Conservation (phyloP, 108 stramenopile species). For the Seminavis robusta region DNA sequence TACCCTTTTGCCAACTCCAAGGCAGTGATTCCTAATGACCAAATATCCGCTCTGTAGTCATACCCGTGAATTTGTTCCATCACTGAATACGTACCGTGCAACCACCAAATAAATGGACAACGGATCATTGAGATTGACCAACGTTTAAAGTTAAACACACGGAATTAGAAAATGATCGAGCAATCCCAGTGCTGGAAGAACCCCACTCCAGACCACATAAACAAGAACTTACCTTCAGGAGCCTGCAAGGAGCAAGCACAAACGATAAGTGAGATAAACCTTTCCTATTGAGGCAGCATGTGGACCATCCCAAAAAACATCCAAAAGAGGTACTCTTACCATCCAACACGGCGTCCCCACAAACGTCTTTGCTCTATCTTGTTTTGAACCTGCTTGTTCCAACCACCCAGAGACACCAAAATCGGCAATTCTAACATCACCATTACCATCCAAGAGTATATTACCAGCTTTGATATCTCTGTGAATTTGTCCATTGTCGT, state of each 20-base stretch:
- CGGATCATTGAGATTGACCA: neutral
- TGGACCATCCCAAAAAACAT: neutral
- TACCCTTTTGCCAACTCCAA: conserved; percentile 97
- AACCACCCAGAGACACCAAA: conserved; percentile 94
- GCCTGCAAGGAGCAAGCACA: too few relatives aligned
- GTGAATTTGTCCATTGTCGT: conserved; percentile 94
- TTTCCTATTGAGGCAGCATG: neutral
- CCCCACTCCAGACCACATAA: too few relatives aligned
- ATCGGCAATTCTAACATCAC: conserved; percentile 90
- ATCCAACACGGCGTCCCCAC: conserved; percentile 94
- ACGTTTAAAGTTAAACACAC: neutral
- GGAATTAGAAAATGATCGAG: neutral
- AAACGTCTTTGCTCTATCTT: conserved; percentile 86
- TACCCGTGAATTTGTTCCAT: conserved; percentile 98
- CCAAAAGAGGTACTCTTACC: conserved; percentile 20
- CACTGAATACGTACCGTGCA: conserved; percentile 73
- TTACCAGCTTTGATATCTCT: conserved; percentile 96
- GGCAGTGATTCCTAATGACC: conserved; percentile 98
- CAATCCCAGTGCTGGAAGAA: neutral
- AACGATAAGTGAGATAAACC: too few relatives aligned
- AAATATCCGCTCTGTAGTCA: conserved; percentile 97
- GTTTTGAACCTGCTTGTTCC: conserved; percentile 55
- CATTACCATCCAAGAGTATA: conserved; percentile 65
- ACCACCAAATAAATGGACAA: neutral
- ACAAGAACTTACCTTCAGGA: too few relatives aligned